phyloP scores from a whole-genome alignment of 106 monocot species.

The Dactylorhiza incarnata region DNA sequence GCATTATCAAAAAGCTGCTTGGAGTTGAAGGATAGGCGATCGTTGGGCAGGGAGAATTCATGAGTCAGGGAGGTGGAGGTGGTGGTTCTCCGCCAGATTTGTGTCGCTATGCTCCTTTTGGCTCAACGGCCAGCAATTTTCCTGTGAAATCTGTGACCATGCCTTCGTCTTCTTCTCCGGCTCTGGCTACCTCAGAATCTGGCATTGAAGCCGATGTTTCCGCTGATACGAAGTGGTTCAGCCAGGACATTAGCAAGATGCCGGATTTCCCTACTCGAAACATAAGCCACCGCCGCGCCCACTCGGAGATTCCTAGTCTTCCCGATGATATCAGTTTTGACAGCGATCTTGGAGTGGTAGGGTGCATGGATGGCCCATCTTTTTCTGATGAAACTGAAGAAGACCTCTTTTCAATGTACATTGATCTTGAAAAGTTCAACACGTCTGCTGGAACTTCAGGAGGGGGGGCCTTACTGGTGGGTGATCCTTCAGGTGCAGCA shows the following conservation, averaged over 20 bases:
- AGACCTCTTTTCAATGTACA: slow-evolving; percentile 65
- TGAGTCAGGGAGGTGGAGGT: slow-evolving; percentile 9
- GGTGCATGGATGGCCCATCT: slow-evolving; percentile 24
- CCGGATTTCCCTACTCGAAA: slow-evolving; percentile 51
- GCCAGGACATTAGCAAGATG: slow-evolving; percentile 67
- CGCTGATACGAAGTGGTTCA: slow-evolving; percentile 11
- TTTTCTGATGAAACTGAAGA: slow-evolving; percentile 65
- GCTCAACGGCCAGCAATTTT: neutral
- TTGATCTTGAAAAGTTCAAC: slow-evolving; percentile 62
- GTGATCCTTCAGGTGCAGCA: neutral
- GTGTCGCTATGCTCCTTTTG: slow-evolving; percentile 1
- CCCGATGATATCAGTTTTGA: slow-evolving; percentile 74
- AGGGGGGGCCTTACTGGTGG: neutral
- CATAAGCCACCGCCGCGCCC: slow-evolving; percentile 59
- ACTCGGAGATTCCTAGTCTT: slow-evolving; percentile 72
- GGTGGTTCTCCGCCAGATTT: neutral
- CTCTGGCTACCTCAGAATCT: neutral
- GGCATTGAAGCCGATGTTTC: neutral
- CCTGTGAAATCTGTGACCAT: slow-evolving; percentile 9
- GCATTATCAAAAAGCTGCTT: neutral
- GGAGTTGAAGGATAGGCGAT: neutral
- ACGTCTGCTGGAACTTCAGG: slow-evolving; percentile 16
- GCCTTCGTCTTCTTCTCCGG: slow-evolving; percentile 4
- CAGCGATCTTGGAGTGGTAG: slow-evolving; percentile 50
- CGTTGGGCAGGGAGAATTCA: neutral